Conservation (phyloP, 2,329 filamentous ascomycete genomes). For the Phoma sp. region DNA sequence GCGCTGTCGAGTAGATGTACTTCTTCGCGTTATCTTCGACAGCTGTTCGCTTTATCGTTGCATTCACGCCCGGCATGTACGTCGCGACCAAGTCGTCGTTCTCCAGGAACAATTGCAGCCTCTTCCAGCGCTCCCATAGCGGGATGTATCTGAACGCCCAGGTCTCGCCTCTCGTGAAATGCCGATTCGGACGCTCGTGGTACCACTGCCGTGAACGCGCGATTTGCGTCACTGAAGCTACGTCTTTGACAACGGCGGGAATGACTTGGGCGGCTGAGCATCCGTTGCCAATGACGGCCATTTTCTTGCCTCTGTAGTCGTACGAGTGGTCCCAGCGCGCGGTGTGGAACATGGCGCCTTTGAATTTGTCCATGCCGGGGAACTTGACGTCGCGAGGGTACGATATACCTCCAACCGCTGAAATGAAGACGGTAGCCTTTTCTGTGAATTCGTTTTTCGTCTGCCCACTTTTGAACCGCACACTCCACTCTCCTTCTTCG, state of each 20-base stretch:
- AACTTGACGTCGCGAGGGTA: background rate
- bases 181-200: background rate
- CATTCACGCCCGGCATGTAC: background rate
- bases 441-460: background rate
- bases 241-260: background rate
- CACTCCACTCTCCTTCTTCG: background rate
- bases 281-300: background rate
- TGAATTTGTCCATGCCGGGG: background rate
- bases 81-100: background rate
- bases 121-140: background rate
- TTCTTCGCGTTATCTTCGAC: background rate
- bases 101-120: background rate
- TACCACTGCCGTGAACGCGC: background rate
- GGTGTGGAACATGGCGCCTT: background rate
- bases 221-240: background rate
- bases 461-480: background rate
- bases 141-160: background rate
- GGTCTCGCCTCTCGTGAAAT: background rate
- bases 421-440: background rate
- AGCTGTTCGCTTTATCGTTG: background rate
- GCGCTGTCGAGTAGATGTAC: background rate
- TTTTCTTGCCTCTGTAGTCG: background rate
- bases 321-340: background rate
- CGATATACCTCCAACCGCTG: background rate
- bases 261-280: background rate